Base-by-base conservation (phyloP, 2,329 filamentous ascomycete genomes). In the Coniochaeta hoffmannii region DNA sequence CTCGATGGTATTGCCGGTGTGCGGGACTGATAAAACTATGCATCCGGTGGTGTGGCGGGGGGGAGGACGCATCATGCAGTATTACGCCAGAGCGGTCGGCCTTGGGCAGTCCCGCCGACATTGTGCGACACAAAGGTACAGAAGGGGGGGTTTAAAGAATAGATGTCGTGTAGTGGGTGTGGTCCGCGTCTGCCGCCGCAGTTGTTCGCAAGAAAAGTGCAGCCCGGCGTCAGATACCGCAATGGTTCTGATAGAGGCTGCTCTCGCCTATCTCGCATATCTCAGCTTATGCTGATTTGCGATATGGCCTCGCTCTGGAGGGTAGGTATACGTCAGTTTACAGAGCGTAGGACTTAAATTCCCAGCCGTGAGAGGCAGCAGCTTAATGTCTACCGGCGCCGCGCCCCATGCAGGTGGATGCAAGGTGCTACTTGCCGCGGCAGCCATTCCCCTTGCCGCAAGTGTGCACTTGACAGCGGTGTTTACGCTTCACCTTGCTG, bases 401-500 rank as follows among this genome's bases (percentile, higher is more conserved):
- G 22, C 41, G 41, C 19, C n/a, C 19, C 41, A 46, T 46, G 41
- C 41, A 14, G 41, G 41, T 46, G 41, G 22, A 46, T 46, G 41
- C 41, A 46, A n/a, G 19, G 41, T 26, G 10, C 24, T 12, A n/a
- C 24, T 11, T 46, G 19, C 41, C 41, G 41, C 22, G 41, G 41
- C 41, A 17, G 15, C 41, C 41, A 7, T 28, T 19, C 24, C 19
- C 15, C 19, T 12, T 24, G 24, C 41, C 19, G 41, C 41, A 46
- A n/a, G 22, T 9, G 12, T 41, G 36, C 36, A 11, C 36, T 22
- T 11, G 41, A 46, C 19, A 28, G 12, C n/a, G 1, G 41, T 46
- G 41, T 46, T 46, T 46, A 12, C 41, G 41, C 41, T 46, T 46
- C 24, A 46, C 41, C 41, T 46, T 46, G 41, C 41, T 46, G 41